Base-by-base conservation (phyloP, 202 grass and related monocot species). In the Hordeum pubiflorum region DNA sequence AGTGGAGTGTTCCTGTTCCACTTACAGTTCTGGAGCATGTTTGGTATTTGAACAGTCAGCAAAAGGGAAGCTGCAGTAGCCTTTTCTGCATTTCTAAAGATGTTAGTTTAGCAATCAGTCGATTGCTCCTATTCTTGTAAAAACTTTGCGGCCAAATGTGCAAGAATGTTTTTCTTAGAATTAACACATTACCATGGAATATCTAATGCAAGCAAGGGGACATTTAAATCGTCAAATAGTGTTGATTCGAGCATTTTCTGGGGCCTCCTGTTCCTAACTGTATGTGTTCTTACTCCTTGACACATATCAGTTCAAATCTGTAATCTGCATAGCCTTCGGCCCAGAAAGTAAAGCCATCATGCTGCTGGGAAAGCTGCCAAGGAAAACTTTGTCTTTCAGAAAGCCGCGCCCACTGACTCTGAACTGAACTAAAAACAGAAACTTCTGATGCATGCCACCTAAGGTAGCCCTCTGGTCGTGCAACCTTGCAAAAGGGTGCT, bases 61-160 rank as follows among this genome's bases (percentile, higher is more conserved):
- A 78, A 37, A 20, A 32, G 64, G 32, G 79, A 55, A 58, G 77
- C 8, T 18, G 66, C 54, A 68, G 38, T 52, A 74, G 66, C n/a
- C n/a, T 46, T 67, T 44, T 78, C 50, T 18, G 34, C 67, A 67
- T 79, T 74, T 79, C 29, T 61, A 10, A 77, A 70, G 52, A 75
- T 75, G 68, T n/a, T 83, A 70, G 68, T 86, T 69, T 67, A 82
- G 74, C 40, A 69, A 61, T 83, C 63, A 29, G 58, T 69, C 50
- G 38, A 55, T 74, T 44, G 59, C n/a, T 68, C 34, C 33, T 43
- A 62, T 73, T 89, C 63, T 79, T 86, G 69, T 83, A 58, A 67
- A 39, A 67, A 75, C 36, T 86, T 83, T 62, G n/a, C 0, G 1
- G 5, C 18, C 40, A 75, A 79, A 80, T 61, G 54, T 82, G 66